phyloP scores from a whole-genome alignment of 371 early-diverging fungal species.

The Ordospora colligata region DNA sequence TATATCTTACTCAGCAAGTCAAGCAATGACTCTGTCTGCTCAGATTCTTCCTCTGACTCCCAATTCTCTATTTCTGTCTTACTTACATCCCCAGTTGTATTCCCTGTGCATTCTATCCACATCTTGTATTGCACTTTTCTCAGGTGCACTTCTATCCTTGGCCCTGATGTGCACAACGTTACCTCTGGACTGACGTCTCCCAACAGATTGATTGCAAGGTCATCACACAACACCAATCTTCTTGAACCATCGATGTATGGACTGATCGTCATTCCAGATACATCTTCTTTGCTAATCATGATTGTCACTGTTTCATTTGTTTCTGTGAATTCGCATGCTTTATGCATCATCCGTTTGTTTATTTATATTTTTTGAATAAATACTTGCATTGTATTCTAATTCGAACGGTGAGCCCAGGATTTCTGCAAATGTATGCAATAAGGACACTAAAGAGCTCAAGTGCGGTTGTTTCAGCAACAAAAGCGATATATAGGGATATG shows the following conservation, averaged over 20 bases:
- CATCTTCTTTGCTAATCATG: not conserved
- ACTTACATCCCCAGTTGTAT: not conserved
- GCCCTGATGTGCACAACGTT: not conserved
- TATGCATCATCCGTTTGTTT: not conserved
- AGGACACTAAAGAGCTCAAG: not conserved
- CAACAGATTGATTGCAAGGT: not conserved
- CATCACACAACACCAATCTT: not conserved
- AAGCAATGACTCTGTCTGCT: slow-evolving; percentile 71
- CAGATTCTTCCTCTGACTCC: slow-evolving; percentile 70
- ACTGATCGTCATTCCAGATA: not conserved
- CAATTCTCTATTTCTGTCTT: not conserved
- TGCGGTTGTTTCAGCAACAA: not conserved
- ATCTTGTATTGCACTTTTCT: slow-evolving; percentile 1
- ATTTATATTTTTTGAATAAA: not conserved
- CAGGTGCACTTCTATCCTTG: not conserved
- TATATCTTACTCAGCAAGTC: slow-evolving; percentile 79
- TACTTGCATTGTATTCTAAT: not conserved
- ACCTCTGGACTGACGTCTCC: not conserved
- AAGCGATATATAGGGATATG: not conserved
- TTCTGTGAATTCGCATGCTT: slow-evolving; percentile 2
- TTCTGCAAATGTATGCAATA: slow-evolving; percentile 6
- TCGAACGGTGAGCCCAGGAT: not conserved
- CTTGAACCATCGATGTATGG: not conserved
- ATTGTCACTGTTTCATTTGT: not conserved
- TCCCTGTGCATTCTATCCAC: not conserved